Evolutionary conservation across 179 eudicot genomes (phyloP), one percentile per base, ranked within the genome.

Genomic region (Spergularia azorica): DNA sequence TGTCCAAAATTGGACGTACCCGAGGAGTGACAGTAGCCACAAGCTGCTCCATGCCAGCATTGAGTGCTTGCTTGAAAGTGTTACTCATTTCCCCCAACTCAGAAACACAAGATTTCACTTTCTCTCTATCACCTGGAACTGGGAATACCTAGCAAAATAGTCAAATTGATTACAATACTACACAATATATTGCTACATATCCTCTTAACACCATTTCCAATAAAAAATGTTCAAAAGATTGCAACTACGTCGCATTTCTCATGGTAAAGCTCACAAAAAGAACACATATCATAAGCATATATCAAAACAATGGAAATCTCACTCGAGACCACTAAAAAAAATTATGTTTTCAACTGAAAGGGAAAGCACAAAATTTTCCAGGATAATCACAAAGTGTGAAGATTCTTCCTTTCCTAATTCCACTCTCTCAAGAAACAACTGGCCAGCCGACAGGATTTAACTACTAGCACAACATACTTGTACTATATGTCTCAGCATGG

Each of bases 21-120:
- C 97, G 84, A 43, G 96, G 96, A 61, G 94, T 85, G 61, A 94
- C 86, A 5, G 88, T 86, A 62, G 93, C 82, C 20, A 89, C 97
- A 81, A 94, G 96, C 63, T 92, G 97, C 79, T 89, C 96, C 94
- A 92, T 82, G 48, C 92, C 97, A 61, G 87, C 80, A 78, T 79
- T 88, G 67, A 94, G 79, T 56, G 91, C 87, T 80, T 92, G 93
- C 84, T 94, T 94, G 74, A 94, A 91, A 75, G 77, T 86, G 86
- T 81, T 88, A 86, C 88, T 88, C 86, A 81, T 88, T 74, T 92
- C 97, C 9, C 88, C 87, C 74, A 91, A 77, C 79, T 92, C 96
- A 58, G 97, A 87, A 76, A 94, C 77, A 78, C 97, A 92, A 20
- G 96, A 92, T 70, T 92, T 92, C 16, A 91, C 80, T 84, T 92